Evolutionary conservation across 768 basidiomycete species (phyloP).

Genomic region (Lentinula raphanica): DNA sequence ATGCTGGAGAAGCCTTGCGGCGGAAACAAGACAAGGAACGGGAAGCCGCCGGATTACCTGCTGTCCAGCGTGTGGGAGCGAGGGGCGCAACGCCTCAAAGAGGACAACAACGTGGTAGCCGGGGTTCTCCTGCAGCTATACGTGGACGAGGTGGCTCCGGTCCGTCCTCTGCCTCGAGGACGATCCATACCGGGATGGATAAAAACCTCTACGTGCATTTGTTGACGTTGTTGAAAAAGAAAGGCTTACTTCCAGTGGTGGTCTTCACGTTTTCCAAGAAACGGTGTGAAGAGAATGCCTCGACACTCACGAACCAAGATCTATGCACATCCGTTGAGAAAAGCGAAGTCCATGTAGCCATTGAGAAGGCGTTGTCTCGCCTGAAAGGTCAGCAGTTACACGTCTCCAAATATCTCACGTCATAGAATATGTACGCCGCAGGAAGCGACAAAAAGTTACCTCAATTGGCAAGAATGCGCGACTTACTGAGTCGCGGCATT

Average conservation of each 20-base stretch:
- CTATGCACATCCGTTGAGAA: slow-evolving; percentile 87
- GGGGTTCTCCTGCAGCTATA: slow-evolving; percentile 27
- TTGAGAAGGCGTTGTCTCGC: slow-evolving; percentile 87
- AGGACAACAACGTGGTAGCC: slow-evolving; percentile 50
- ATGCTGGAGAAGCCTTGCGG: slow-evolving; percentile 80
- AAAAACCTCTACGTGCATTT: slow-evolving; percentile 94
- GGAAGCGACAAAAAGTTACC: slow-evolving; percentile 90
- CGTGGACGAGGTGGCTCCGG: slow-evolving; percentile 30
- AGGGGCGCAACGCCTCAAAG: slow-evolving; percentile 59
- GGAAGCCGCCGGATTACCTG: slow-evolving; percentile 88
- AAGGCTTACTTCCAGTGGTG: slow-evolving; percentile 84
- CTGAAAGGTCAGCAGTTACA: slow-evolving; percentile 65
- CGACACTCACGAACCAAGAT: slow-evolving; percentile 82
- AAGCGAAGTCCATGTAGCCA: slow-evolving; percentile 92
- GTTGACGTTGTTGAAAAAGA: slow-evolving; percentile 80
- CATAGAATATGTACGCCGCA: slow-evolving; percentile 26
- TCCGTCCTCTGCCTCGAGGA: slow-evolving; percentile 33
- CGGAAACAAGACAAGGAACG: slow-evolving; percentile 98
- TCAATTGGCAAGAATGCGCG: slow-evolving; percentile 87
- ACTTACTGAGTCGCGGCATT: slow-evolving; percentile 86
- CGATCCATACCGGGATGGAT: slow-evolving; percentile 67
- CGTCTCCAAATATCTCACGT: slow-evolving; percentile 4
- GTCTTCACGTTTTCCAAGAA: slow-evolving; percentile 98
- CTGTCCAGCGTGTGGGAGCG: slow-evolving; percentile 79
- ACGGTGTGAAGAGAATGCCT: slow-evolving; percentile 93